Evolutionary conservation across 805 yeast species (phyloP).

Genomic region (Starmerella etchellsii): DNA sequence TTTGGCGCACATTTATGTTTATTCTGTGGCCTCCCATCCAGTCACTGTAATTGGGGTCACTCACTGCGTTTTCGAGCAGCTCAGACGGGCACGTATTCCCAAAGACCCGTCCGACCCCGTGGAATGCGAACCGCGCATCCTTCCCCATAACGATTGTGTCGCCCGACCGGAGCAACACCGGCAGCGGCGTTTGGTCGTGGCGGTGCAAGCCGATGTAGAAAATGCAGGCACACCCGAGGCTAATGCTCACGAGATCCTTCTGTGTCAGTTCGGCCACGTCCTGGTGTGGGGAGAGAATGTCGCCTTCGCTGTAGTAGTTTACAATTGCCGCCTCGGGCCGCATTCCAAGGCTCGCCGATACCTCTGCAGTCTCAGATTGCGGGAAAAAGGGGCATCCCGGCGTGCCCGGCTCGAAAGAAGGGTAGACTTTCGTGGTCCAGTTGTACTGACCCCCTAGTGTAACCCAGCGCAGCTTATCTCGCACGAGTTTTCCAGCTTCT

Average conservation of each 20-base stretch:
- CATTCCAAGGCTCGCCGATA: slow-evolving; percentile 21
- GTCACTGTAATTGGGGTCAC: slow-evolving; percentile 15
- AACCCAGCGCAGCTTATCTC: slow-evolving; percentile 32
- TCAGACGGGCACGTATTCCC: slow-evolving; percentile 26
- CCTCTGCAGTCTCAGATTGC: slow-evolving; percentile 17
- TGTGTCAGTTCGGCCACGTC: slow-evolving; percentile 31
- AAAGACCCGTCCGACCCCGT: slow-evolving; percentile 33
- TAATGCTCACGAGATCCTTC: slow-evolving; percentile 29
- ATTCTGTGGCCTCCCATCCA: slow-evolving; percentile 30
- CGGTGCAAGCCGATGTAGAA: slow-evolving; percentile 26
- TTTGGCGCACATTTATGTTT: slow-evolving; percentile 32
- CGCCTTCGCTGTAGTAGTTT: slow-evolving; percentile 34
- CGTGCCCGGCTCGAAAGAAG: slow-evolving; percentile 27
- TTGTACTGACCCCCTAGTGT: slow-evolving; percentile 37
- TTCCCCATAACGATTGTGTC: slow-evolving; percentile 34
- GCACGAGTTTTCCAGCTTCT: slow-evolving; percentile 1
- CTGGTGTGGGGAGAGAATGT: slow-evolving; percentile 33
- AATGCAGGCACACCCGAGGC: slow-evolving; percentile 32
- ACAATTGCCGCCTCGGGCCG: slow-evolving; percentile 32
- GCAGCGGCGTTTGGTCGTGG: slow-evolving; percentile 24
- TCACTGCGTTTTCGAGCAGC: slow-evolving; percentile 3
- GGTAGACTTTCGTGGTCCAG: slow-evolving; percentile 34
- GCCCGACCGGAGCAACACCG: slow-evolving; percentile 29
- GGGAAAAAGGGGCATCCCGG: slow-evolving; percentile 28
- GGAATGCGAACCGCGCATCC: slow-evolving; percentile 30